A percentile compares a stretch with the other conserved stretches of the same genome.
phyloP scores from a whole-genome alignment of 345 rosid genomes.

The Brassica napus region DNA sequence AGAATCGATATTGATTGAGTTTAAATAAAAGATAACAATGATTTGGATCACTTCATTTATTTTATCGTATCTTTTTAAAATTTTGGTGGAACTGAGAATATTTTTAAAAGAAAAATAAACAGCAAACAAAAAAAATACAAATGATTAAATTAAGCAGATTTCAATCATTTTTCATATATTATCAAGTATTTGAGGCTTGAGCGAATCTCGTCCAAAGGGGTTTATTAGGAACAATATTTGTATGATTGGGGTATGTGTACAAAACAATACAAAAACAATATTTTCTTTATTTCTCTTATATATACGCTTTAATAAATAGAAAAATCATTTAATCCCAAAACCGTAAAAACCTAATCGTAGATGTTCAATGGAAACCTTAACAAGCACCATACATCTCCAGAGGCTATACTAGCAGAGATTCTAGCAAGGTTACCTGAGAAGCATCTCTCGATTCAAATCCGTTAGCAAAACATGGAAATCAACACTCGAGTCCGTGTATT shows the following conservation, averaged over 20 bases:
- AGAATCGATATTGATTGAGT: not conserved
- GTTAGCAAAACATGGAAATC: not conserved
- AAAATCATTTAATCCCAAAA: too few relatives aligned
- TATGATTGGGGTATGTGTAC: too few relatives aligned
- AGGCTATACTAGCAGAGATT: not conserved
- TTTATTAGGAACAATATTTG: too few relatives aligned
- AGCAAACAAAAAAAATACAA: not conserved
- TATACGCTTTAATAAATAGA: too few relatives aligned
- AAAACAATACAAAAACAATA: not conserved
- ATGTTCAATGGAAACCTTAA: too few relatives aligned
- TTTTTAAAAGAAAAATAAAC: not conserved
- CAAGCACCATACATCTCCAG: not conserved
- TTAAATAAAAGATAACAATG: not conserved
- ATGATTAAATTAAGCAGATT: not conserved
- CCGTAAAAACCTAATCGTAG: too few relatives aligned
- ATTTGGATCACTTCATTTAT: not conserved
- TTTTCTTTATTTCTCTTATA: too few relatives aligned
- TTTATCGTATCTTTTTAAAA: not conserved
- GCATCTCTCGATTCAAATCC: not conserved
- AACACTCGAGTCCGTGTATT: not conserved
- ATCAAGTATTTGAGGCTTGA: too few relatives aligned
- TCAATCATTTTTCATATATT: too few relatives aligned
- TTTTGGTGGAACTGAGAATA: not conserved
- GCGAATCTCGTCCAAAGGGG: too few relatives aligned
- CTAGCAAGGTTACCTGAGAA: not conserved